Percentiles rank a stretch among this genome's conserved stretches.
phyloP scores from a whole-genome alignment of 257 asterid species.

The Scutellaria minor region DNA sequence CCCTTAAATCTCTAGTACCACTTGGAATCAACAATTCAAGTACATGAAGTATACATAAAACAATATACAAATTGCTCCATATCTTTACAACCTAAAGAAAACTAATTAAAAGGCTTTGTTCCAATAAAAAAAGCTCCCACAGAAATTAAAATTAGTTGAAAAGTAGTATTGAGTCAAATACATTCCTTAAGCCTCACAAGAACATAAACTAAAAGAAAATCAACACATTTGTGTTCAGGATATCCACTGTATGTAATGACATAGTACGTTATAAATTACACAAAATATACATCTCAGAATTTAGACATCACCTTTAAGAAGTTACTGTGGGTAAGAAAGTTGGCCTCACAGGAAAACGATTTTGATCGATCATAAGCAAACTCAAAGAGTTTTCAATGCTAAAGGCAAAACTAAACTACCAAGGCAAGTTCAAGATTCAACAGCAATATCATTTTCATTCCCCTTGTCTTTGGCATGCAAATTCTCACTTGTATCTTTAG shows the following conservation, averaged over 20 bases:
- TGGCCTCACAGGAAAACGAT: constrained; percentile 28
- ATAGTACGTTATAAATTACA: constrained; percentile 48
- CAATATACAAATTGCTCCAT: neutral
- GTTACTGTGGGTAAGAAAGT: constrained; percentile 39
- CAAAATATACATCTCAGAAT: constrained; percentile 56
- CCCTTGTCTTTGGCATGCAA: constrained; percentile 38
- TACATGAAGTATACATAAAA: neutral
- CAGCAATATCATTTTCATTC: constrained; percentile 37
- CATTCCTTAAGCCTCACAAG: constrained; percentile 20
- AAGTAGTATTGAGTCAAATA: constrained; percentile 5
- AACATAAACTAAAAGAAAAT: constrained; percentile 17
- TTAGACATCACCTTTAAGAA: constrained; percentile 38
- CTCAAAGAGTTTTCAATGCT: constrained; percentile 36
- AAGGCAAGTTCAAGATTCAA: constrained; percentile 46
- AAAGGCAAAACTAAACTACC: constrained; percentile 40
- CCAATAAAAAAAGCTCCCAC: constrained; percentile 10
- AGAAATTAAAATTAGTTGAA: constrained; percentile 15
- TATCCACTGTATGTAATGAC: constrained; percentile 29
- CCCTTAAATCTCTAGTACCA: too few species aligned
- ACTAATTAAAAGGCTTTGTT: neutral
- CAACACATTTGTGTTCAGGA: constrained; percentile 27
- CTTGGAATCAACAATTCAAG: too few species aligned
- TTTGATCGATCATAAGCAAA: constrained; percentile 35
- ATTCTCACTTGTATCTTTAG: constrained; percentile 44
- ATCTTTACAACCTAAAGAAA: neutral